phyloP scores from a whole-genome alignment of 73 alveolate genomes.

The Durusdinium trenchii region DNA sequence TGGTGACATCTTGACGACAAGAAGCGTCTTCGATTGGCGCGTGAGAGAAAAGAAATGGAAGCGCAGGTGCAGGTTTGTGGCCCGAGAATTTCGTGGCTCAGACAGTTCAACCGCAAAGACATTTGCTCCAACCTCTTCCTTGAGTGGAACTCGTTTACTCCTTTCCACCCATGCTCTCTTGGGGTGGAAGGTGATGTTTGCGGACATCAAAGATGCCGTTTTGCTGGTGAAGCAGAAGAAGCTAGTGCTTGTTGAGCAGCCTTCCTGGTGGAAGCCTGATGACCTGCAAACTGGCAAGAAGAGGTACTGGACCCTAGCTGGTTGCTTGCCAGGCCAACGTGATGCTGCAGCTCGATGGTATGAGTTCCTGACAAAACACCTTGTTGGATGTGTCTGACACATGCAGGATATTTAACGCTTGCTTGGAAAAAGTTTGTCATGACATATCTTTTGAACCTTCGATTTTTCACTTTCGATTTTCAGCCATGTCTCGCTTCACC shows the following conservation, averaged over 20 bases:
- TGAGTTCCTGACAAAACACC: background rate
- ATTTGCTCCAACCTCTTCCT: background rate
- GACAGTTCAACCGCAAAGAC: background rate
- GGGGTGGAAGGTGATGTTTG: background rate
- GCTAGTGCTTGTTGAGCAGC: background rate
- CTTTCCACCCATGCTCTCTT: background rate
- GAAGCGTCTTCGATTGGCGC: background rate
- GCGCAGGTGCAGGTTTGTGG: background rate
- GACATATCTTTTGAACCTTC: too few relatives aligned
- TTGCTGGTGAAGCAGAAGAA: background rate
- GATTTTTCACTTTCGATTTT: too few relatives aligned
- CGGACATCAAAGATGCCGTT: background rate
- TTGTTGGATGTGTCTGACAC: background rate
- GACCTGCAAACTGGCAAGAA: background rate
- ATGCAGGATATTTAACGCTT: too few relatives aligned
- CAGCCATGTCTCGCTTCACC: too few relatives aligned
- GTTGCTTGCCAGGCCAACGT: background rate
- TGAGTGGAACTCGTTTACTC: background rate
- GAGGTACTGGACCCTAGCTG: background rate
- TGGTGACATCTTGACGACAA: background rate
- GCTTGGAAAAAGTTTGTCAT: too few relatives aligned
- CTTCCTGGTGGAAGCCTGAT: background rate
- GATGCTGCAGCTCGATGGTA: background rate
- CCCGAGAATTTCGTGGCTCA: background rate
- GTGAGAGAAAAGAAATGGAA: background rate